Evolutionary conservation across 2,329 filamentous ascomycete species (phyloP).

Genomic region (Diatrype stigma): DNA sequence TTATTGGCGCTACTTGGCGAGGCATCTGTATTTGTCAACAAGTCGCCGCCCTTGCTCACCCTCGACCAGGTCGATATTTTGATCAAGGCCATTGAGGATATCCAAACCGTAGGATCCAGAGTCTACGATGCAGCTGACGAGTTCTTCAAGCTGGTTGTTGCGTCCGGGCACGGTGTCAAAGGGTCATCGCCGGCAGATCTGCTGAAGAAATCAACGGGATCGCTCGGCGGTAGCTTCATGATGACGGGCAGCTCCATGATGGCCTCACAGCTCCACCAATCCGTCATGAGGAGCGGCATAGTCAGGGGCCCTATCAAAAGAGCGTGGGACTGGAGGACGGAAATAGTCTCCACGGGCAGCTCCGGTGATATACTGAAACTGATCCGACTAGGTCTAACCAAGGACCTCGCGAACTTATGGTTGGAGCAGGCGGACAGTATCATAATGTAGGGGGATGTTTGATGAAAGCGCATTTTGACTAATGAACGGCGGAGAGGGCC

Average conservation of each 20-base stretch:
- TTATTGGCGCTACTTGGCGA: conserved; percentile 81
- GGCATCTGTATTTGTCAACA: conserved; percentile 69
- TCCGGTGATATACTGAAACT: conserved; percentile 69
- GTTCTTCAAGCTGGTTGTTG: conserved; percentile 70
- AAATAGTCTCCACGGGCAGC: conserved; percentile 51
- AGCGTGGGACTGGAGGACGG: conserved; percentile 67
- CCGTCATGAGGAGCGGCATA: conserved; percentile 36
- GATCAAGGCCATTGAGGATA: conserved; percentile 57
- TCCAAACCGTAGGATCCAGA: conserved; percentile 67
- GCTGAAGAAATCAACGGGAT: conserved; percentile 48
- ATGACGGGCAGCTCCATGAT: conserved; percentile 73
- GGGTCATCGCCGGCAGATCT: conserved; percentile 62
- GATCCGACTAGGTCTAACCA: conserved; percentile 68
- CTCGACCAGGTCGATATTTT: conserved; percentile 68
- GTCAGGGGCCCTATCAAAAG: conserved; percentile 45
- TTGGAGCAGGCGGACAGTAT: conserved; percentile 59
- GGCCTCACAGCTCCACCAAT: conserved; percentile 57
- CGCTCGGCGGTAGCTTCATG: conserved; percentile 56
- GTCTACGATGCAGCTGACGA: conserved; percentile 73
- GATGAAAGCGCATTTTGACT: background rate
- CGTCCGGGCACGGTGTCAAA: conserved; percentile 59
- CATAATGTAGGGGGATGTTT: conserved; percentile 30
- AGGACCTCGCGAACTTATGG: conserved; percentile 69
- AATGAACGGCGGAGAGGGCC: background rate
- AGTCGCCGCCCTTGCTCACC: conserved; percentile 51